Base-by-base conservation (phyloP, 441 rosid genomes). In the Mallotus repandus region DNA sequence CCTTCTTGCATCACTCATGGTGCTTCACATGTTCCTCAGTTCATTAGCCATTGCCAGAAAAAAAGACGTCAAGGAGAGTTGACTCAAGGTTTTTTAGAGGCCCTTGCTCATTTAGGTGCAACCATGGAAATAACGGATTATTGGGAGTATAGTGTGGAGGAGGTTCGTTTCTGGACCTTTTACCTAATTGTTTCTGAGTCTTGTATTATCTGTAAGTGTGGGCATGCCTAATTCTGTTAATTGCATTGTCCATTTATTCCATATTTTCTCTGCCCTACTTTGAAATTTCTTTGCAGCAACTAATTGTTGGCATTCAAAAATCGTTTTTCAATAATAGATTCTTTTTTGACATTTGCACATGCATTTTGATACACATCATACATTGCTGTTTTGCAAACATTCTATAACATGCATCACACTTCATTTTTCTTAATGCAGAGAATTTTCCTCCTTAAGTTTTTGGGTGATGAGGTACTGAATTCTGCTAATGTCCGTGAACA, bases 101-200 rank as follows among this genome's bases (percentile, higher is more conserved):
- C 78, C 35, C 85, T 86, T 52, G 70, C 76, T n/a, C 76, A 72
- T 70, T 72, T 88, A 59, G 74, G 81, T 74, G 67, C 69, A 10
- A 65, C 75, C 5, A 84, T 86, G 89, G 89, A 82, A 77, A 69
- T 80, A 59, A 88, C 80, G 58, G 91, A 88, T 67, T 88, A 83
- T 56, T 88, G 89, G 91, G 87, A 88, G 63, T 88, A 72, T 79
- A 82, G 71, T 48, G 66, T 77, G n/a, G 82, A 79, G 43, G 89
- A 86, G 91, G 91, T 88, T 73, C 63, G 82, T 82, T 66, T 22
- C 19, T 41, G 53, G 60, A 73, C 41, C 72, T 43, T 54, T 62
- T 8, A 59, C 8, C 15, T 59, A 54, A 4, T 54, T 4, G 2
- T 35, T 38, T 62, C 22, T 32, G n/a, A 15, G 48, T 38, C 41